Conservation (phyloP, 176 grass and related monocot species). For the Elymus sibiricus region DNA sequence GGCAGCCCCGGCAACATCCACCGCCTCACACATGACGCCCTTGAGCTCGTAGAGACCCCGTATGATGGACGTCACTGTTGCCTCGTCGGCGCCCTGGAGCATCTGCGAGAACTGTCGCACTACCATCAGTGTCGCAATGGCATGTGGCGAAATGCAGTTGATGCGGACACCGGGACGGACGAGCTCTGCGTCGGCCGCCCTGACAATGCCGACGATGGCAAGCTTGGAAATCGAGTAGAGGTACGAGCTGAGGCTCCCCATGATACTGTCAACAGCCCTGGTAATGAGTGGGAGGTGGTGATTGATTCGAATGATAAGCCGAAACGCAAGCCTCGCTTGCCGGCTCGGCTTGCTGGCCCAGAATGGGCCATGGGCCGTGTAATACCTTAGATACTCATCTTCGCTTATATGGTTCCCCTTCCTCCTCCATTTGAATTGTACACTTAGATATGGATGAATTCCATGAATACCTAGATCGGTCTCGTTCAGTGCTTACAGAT, state of each 20-base stretch:
- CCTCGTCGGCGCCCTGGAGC: conserved; percentile 25
- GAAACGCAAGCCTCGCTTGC: too few species aligned
- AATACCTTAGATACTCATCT: too few species aligned
- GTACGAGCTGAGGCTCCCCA: conserved; percentile 72
- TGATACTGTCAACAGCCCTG: too few species aligned
- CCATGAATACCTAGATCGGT: too few species aligned
- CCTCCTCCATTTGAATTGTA: too few species aligned
- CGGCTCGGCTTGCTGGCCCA: too few species aligned
- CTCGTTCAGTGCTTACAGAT: too few species aligned
- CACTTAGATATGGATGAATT: too few species aligned
- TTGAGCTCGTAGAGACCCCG: conserved; percentile 43
- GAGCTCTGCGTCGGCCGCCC: conserved; percentile 54
- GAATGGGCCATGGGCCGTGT: too few species aligned
- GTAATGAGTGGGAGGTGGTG: too few species aligned
- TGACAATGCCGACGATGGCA: conserved; percentile 56
- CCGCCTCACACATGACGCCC: conserved; percentile 56
- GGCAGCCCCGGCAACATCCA: conserved; percentile 64
- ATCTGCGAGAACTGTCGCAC: conserved; percentile 54
- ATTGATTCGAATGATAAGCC: too few species aligned
- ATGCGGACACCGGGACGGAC: conserved; percentile 54
- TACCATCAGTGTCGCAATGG: conserved; percentile 62
- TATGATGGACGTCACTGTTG: conserved; percentile 35
- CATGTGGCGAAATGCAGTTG: conserved; percentile 87
- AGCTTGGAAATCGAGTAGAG: conserved; percentile 86
- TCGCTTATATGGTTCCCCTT: too few species aligned